Base-by-base conservation (phyloP, 1,139 yeast genomes). In the Hansenula anomala region DNA sequence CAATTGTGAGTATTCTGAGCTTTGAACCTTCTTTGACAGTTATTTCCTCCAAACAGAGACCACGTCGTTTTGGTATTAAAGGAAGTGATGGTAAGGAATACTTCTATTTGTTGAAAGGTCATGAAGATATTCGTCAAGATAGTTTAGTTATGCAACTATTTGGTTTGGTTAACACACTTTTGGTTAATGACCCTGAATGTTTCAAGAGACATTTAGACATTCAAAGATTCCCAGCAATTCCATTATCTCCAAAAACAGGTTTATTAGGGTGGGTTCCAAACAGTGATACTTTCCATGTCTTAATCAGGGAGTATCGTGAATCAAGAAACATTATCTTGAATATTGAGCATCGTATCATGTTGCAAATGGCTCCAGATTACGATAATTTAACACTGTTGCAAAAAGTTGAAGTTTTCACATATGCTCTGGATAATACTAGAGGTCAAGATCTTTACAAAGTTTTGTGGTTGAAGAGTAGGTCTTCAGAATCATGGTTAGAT, bases 281-380 rank as follows among this genome's bases (percentile, higher is more conserved):
- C 56, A 84, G 95, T 56, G 98, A 94, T 56, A 94, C 99, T 0
- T 84, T 94, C 77, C 98, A 94, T 62, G 90, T 84, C 4, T 70
- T 94, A 45, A 92, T 94, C 40, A 75, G 90, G 45, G 97, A 92
- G 52, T 89, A 90, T 57, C 77, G 99, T 53, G 97, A 92, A 50
- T 81, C 90, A 11, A 77, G 96, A 44, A 90, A 89, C 67, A 86
- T 90, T 36, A 72, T 90, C 48, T 68, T 92, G 48, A 90, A 90
- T 60, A 88, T 92, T 54, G 98, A 92, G 60, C 97, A 90, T 59
- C 74, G 97, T 48, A 87, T 92, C 42, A 90, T 92, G 96, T 65
- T 89, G 29, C 97, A 92, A 59, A 90, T 92, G 97, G 96, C 97
- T 0, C 97, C 97, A 1, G 97, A 90, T 59, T 94, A 88, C 61